These are phyloP conservation scores for Graphium sp. DNA, from an alignment of 2,329 filamentous ascomycete species.

Conservation along the genomic window DNA sequence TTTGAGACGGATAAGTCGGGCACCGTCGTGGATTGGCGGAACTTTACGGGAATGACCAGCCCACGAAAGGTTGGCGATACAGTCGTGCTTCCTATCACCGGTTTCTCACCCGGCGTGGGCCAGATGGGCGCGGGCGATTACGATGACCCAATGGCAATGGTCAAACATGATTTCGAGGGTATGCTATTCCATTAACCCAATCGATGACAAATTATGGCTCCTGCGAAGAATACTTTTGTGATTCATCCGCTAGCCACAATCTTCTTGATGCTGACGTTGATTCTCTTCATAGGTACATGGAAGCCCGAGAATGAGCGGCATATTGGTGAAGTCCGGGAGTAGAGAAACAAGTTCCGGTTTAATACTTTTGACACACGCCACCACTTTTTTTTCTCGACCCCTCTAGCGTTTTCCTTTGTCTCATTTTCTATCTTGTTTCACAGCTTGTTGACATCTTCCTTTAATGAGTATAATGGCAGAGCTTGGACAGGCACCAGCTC, in stretches of 20 bases:
- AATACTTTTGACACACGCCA: no score
- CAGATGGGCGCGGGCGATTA: constrained; percentile 84
- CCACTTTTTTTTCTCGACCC: no score
- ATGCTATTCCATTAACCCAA: constrained; percentile 12
- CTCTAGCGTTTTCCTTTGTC: no score
- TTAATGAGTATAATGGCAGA: no score
- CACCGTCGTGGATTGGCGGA: constrained; percentile 67
- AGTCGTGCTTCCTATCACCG: constrained; percentile 85
- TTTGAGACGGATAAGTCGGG: constrained; percentile 53
- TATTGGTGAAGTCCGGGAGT: constrained; percentile 33
- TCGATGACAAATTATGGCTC: not conserved
- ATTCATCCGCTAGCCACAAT: not conserved
- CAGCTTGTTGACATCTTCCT: no score
- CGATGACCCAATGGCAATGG: constrained; percentile 92
- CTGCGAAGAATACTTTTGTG: not conserved
- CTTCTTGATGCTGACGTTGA: constrained; percentile 9
- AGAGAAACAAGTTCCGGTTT: constrained; percentile 5
- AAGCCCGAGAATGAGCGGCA: constrained; percentile 58
- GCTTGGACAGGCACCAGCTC: no score
- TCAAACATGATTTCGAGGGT: constrained; percentile 96
- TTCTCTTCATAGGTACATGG: constrained; percentile 43
- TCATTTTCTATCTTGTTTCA: no score
- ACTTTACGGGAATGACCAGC: constrained; percentile 75
- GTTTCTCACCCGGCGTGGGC: constrained; percentile 85
- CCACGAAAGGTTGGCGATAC: constrained; percentile 87